Base-by-base conservation (phyloP, 441 rosid genomes). In the Populus trichocarpa region DNA sequence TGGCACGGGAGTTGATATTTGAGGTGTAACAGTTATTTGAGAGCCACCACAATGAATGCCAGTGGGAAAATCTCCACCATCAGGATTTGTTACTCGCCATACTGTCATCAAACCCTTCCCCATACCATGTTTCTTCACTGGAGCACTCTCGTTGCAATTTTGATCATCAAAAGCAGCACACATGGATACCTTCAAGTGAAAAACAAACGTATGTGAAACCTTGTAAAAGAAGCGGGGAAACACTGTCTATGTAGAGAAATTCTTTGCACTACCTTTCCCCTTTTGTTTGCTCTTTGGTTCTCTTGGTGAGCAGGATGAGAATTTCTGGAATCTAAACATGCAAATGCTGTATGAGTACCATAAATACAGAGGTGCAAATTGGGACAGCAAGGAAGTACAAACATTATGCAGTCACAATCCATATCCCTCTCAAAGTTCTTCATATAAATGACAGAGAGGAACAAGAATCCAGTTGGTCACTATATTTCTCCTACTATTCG, bases 31-130 rank as follows among this genome's bases (percentile, higher is more conserved):
- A 72, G 72, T 40, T n/a, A 53, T 78, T 83, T 81, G 77, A 73
- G 79, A 64, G 38, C 72, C 79, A 77, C 83, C 71, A 80, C 76
- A 80, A 80, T 80, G 86, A 84, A 90, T 63, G 46, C 92, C 92
- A 77, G 90, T 79, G 22, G 94, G 89, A 59, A 83, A 70, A 77
- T 78, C 81, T 69, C 89, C 89, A 69, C 90, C 86, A 53, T 80
- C 76, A 38, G 95, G 98, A 86, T 94, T 91, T 82, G 85, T 85
- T 63, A 86, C 90, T 70, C 87, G 84, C 99, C 98, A 94, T 57
- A 86, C 91, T 69, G 97, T 90, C 98, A 96, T 96, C 85, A 96
- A 87, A 70, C 97, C 97, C 83, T 96, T 96, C 35, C 99, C 99
- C 22, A 93, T 88, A 81, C 98, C 99, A 87, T 96, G 97, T 80